Evolutionary conservation across 2,329 filamentous ascomycete species (phyloP), one percentile per base, ranked within the genome.

Genomic region (Ophiognomonia clavigignenti-juglandacearum): DNA sequence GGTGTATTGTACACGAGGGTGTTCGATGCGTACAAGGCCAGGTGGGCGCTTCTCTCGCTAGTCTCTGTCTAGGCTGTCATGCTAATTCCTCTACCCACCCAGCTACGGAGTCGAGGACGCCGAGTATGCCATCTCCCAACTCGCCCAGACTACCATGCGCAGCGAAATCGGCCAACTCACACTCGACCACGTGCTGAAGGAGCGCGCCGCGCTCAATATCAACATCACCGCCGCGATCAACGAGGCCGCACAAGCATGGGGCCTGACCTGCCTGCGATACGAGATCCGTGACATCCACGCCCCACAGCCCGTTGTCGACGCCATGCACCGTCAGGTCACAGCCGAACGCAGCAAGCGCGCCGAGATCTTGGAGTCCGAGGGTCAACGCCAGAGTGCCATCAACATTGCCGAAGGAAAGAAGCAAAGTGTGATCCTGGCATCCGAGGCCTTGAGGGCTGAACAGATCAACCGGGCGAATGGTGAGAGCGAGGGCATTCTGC

Each of bases 191-290:
- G 93, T 98, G 37, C 80, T 98, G 49, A 97, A 97, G 67, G 93
- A 98, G 75, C 89, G 93, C 54, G 89, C 91, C 3, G 88, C 90
- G 18, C 83, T 98, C 57, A 98, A 98, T 74, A 90, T 83, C 55
- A 97, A 98, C 71, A 98, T 98, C 64, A 97, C 93, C n/a, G 85
- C 88, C 48, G 92, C 93, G 36, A 97, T 98, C 77, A 98, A 98
- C 66, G 92, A 97, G 66, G 93, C 93, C 2, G 92, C 93, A 4
- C 86, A 95, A 60, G 92, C 92, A 45, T 98, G 93, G 93, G 93
- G 93, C 50, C 89, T 98, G 18, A 88, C 89, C 27, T 98, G 93
- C 64, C 77, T 98, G 52, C 86, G 93, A 49, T 98, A 98, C 73
- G 93, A 98, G 70, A 98, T 98, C 64, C 80, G 93, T 57, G 93